A percentile compares a stretch with the other conserved stretches of the same genome.
Evolutionary conservation across 2,329 filamentous ascomycete species (phyloP).

Genomic region (Microdochium trichocladiopsis): DNA sequence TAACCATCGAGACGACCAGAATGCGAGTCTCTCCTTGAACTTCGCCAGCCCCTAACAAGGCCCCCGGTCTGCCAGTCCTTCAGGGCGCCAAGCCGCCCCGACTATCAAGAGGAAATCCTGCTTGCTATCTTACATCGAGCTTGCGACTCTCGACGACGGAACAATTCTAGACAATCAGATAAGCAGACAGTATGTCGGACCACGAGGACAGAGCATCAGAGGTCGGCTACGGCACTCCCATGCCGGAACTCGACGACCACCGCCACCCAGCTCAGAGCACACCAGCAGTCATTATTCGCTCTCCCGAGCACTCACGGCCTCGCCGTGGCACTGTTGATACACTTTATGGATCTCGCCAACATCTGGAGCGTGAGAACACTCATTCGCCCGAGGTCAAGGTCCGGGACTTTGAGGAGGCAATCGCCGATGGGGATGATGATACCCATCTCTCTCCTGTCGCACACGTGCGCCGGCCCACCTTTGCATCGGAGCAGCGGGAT

Average conservation of each 20-base stretch:
- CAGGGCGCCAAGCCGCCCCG: slow-evolving; percentile 19
- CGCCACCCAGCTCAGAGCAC: slow-evolving; percentile 50
- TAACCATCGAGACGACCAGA: slow-evolving; percentile 15
- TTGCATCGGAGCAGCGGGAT: slow-evolving; percentile 59
- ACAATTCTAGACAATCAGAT: slow-evolving; percentile 5
- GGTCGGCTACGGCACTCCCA: slow-evolving; percentile 64
- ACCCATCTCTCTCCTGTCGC: slow-evolving; percentile 33
- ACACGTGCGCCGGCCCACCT: slow-evolving; percentile 46
- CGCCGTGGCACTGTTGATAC: slow-evolving; percentile 71
- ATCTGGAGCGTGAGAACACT: slow-evolving; percentile 30
- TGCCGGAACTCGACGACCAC: slow-evolving; percentile 83
- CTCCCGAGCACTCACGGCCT: slow-evolving; percentile 35
- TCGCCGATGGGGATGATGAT: slow-evolving; percentile 65
- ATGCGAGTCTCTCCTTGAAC: slow-evolving; percentile 23
- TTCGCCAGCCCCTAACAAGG: slow-evolving; percentile 5
- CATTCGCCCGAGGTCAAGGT: slow-evolving; percentile 38
- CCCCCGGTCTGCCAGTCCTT: neutral
- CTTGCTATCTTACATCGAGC: no score
- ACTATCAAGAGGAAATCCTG: no score
- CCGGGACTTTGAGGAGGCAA: slow-evolving; percentile 81
- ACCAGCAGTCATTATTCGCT: slow-evolving; percentile 43
- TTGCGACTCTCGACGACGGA: no score
- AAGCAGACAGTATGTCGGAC: slow-evolving; percentile 59
- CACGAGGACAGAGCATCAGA: slow-evolving; percentile 52
- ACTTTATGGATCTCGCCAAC: slow-evolving; percentile 47